Conservation (phyloP, 2,329 filamentous ascomycete species). For the Penicillium sp. region DNA sequence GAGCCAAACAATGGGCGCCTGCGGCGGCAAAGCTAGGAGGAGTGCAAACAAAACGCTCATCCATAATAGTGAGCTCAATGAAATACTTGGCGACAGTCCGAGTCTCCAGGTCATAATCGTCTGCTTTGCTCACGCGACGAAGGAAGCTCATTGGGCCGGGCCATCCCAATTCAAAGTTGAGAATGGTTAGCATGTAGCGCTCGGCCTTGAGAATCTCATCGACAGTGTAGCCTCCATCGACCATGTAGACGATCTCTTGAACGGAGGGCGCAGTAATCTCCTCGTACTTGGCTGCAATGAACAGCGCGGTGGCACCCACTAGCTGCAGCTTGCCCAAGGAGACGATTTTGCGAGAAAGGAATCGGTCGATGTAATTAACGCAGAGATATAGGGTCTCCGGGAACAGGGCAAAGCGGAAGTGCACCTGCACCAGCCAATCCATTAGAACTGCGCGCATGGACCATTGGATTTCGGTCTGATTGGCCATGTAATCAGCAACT, state of each 20-base stretch:
- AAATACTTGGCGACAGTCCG: conserved; percentile 97
- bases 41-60: conserved; percentile 91
- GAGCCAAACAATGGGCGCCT: conserved; percentile 87
- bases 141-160: conserved; percentile 99
- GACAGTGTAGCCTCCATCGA: conserved; percentile 82
- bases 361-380: conserved; percentile 96
- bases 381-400: conserved; percentile 94
- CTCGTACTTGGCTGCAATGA: conserved; percentile 96
- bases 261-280: conserved; percentile 98
- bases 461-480: conserved; percentile 97
- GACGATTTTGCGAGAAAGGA: conserved; percentile 90
- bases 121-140: conserved; percentile 93
- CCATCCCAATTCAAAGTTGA: conserved; percentile 93
- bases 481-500: conserved; percentile 93
- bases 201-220: conserved; percentile 97
- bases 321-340: conserved; percentile 94
- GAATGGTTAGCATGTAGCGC: conserved; percentile 96
- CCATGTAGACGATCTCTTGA: conserved; percentile 96
- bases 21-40: conserved; percentile 89
- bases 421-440: conserved; percentile 97
- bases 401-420: conserved; percentile 83
- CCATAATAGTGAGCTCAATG: conserved; percentile 94
- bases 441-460: conserved; percentile 96
- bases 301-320: conserved; percentile 91
- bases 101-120: conserved; percentile 95